Conservation (phyloP, 305 asterid genomes). For the Solanum aculeatissimum region DNA sequence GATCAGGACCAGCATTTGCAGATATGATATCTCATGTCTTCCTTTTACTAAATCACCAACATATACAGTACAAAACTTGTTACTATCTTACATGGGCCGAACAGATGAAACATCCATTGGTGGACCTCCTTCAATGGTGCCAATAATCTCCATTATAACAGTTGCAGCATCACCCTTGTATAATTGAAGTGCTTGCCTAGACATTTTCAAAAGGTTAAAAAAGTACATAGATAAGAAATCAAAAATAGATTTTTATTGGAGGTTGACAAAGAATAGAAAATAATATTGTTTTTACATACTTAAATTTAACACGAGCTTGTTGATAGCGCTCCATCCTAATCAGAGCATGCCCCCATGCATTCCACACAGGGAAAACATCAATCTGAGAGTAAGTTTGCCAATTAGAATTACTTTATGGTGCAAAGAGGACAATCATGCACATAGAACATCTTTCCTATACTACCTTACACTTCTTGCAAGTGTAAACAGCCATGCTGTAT, state of each 20-base stretch:
- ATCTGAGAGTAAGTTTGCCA: conserved; percentile 37
- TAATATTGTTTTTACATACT: conserved; percentile 27
- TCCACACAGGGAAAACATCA: conserved; percentile 94
- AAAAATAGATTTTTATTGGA: background rate
- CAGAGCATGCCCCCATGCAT: conserved; percentile 96
- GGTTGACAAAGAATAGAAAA: background rate
- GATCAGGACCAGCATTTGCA: background rate
- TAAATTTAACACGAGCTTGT: conserved; percentile 97
- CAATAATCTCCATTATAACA: conserved; percentile 73
- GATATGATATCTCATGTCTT: background rate
- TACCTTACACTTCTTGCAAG: conserved; percentile 99
- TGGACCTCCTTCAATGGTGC: conserved; percentile 93
- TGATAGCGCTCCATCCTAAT: conserved; percentile 93
- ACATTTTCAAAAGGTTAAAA: conserved; percentile 15
- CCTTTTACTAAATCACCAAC: background rate
- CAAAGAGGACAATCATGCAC: conserved; percentile 1
- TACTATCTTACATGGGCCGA: conserved; percentile 85
- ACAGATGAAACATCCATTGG: conserved; percentile 95
- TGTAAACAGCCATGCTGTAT: conserved; percentile 97
- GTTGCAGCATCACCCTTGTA: conserved; percentile 79
- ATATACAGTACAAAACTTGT: background rate
- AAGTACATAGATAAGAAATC: background rate
- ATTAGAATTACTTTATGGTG: conserved; percentile 1
- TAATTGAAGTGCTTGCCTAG: conserved; percentile 96
- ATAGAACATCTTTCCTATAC: background rate